phyloP scores from a whole-genome alignment of 2,329 filamentous ascomycete species.

The Aspergillus clavatus region DNA sequence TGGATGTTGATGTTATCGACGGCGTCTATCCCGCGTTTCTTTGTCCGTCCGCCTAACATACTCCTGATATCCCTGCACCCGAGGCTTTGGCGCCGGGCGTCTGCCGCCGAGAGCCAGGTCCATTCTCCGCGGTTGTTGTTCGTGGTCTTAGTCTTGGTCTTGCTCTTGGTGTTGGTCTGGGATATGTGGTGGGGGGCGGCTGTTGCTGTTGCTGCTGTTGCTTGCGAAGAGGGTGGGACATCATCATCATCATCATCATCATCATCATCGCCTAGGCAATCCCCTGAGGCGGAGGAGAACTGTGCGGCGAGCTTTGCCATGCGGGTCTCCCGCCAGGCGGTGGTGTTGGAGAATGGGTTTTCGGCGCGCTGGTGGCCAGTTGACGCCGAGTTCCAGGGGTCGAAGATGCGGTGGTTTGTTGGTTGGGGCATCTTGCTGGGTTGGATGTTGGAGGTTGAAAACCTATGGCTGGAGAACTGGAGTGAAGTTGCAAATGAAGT shows the following conservation, averaged over 20 bases:
- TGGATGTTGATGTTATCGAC: too few relatives aligned
- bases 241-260: too few relatives aligned
- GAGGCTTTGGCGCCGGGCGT: constrained; percentile 22
- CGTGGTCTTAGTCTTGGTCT: constrained; percentile 41
- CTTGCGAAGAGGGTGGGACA: too few relatives aligned
- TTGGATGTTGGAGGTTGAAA: not conserved
- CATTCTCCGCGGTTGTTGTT: constrained; percentile 41
- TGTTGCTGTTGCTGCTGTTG: too few relatives aligned
- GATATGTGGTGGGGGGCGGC: too few relatives aligned
- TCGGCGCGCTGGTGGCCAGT: constrained; percentile 77
- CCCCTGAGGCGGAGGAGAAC: constrained; percentile 56
- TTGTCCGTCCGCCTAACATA: constrained; percentile 14
- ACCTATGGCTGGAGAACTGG: not conserved
- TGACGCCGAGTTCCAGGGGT: constrained; percentile 59
- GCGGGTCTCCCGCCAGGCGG: constrained; percentile 67
- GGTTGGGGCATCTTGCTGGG: constrained; percentile 2
- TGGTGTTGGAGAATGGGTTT: constrained; percentile 56
- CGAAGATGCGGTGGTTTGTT: constrained; percentile 32
- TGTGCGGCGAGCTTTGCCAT: constrained; percentile 66
- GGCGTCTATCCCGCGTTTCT: constrained; percentile 54
- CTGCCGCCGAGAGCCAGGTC: constrained; percentile 38
- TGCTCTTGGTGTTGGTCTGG: not conserved
- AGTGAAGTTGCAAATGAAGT: constrained; percentile 1
- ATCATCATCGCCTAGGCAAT: constrained; percentile 36
- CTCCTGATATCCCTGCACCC: constrained; percentile 41